phyloP scores from a whole-genome alignment of 495 filamentous ascomycete genomes.

The Ascodesmis nigricans region DNA sequence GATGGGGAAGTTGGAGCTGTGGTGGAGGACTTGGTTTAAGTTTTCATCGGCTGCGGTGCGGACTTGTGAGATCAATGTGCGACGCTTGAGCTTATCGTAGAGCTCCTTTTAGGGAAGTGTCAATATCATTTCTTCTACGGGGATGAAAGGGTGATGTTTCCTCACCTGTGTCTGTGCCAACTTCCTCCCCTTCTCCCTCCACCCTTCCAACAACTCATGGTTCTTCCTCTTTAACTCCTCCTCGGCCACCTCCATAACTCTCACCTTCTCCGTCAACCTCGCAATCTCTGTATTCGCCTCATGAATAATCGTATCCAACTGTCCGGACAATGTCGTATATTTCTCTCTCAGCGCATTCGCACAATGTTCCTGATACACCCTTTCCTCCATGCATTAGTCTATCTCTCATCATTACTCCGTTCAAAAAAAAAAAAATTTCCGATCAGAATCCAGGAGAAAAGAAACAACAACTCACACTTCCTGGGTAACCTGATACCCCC shows the following conservation, averaged over 20 bases:
- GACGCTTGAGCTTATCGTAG: conserved; percentile 59
- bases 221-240: conserved; percentile 52
- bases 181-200: conserved; percentile 52
- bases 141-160: no score
- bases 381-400: conserved; percentile 22
- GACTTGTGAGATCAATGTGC: conserved; percentile 17
- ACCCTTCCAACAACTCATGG: conserved; percentile 45
- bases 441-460: neutral
- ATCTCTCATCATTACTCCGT: conserved; percentile 1
- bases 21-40: conserved; percentile 6
- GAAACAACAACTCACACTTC: conserved; percentile 41
- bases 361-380: conserved; percentile 61
- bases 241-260: conserved; percentile 44
- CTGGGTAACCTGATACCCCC: conserved; percentile 76
- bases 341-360: conserved; percentile 55
- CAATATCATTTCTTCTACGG: conserved; percentile 1
- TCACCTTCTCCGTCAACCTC: conserved; percentile 38
- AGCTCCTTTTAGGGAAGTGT: conserved; percentile 33
- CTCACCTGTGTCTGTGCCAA: conserved; percentile 43
- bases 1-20: neutral
- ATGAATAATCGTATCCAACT: conserved; percentile 60
- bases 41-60: conserved; percentile 13
- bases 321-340: conserved; percentile 40
- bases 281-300: conserved; percentile 65
- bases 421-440: neutral